Evolutionary conservation across 768 basidiomycete species (phyloP), one percentile per base, ranked within the genome.

Genomic region (Rubroboletus satanas): DNA sequence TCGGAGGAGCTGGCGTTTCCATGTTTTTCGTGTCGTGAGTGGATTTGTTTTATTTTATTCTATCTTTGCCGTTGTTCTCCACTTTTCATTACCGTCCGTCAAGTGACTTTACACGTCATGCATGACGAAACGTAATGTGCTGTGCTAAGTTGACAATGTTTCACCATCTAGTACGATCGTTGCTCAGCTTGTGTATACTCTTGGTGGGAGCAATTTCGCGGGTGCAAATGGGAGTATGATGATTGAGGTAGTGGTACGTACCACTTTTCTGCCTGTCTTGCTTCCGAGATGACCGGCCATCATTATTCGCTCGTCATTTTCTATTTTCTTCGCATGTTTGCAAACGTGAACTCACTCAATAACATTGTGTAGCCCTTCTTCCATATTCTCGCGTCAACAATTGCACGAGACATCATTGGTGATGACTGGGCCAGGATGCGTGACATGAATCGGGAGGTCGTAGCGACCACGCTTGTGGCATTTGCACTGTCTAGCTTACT

Each of bases 181-280:
- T 35, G 77, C 93, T 0, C 96, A 98, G 66, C 73, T 97, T 23
- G 81, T 88, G 0, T 98, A 92, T 70, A 87, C 89, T 1, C 70
- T 86, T 9, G 95, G 93, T 5, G 96, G 90, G 5, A 93, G 89
- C 61, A 86, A 85, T 23, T 97, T 99, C 69, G 84, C 84, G 9
- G 91, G 90, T 47, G 93, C 88, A 2, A 94, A 93, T 71, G 92
- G 90, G 7, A 93, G 90, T 59, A 93, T 95, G 93, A 97, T 98
- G 93, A 98, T 99, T 57, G 96, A 98, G 73, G 92, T 95, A 11
- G 94, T 98, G 61, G 90, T 93, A 68, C 42, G 87, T 80, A 47
- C 49, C 48, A 36, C 39, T 28, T 47, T 52, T 53, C 45, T 18
- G 9, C 36, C 49, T 33, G 29, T 39, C 43, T 46, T 39, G 36